These are phyloP conservation scores for Tephrocybe sp. DNA, from an alignment of 768 basidiomycete genomes.

Conservation along the genomic window DNA sequence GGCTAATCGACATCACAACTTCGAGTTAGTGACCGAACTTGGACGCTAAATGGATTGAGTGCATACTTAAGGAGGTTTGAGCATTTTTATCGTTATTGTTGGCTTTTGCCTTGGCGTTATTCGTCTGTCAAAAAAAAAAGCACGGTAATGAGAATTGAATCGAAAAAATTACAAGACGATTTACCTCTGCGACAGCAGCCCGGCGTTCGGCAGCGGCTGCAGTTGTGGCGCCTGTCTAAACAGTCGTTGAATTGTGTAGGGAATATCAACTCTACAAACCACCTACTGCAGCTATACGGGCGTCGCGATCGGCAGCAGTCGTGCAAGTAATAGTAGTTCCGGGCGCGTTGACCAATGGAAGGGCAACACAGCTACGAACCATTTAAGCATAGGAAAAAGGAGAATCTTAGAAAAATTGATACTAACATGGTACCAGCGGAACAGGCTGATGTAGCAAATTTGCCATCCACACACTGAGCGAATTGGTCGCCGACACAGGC, in stretches of 20 bases:
- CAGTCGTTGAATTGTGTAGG: neutral
- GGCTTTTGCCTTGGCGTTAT: neutral
- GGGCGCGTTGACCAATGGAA: conserved; percentile 48
- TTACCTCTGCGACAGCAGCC: too few species aligned
- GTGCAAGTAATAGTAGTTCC: conserved; percentile 57
- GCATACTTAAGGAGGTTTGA: conserved; percentile 36
- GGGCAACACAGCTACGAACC: conserved; percentile 41
- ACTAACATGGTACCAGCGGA: conserved; percentile 36
- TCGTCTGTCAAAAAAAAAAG: too few species aligned
- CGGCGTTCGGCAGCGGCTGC: too few species aligned
- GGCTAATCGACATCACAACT: conserved; percentile 22
- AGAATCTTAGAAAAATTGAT: neutral
- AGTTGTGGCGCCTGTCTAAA: conserved; percentile 17
- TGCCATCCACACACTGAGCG: conserved; percentile 57
- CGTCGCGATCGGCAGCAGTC: conserved; percentile 43
- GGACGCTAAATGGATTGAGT: neutral
- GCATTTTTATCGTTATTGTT: conserved; percentile 24
- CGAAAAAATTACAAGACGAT: too few species aligned
- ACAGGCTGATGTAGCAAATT: conserved; percentile 36
- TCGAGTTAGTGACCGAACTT: neutral
- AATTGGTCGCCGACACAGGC: conserved; percentile 52
- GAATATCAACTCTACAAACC: neutral
- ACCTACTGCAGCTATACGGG: conserved; percentile 47
- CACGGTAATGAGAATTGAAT: too few species aligned
- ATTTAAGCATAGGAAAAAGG: neutral